Evolutionary conservation across 2,329 filamentous ascomycete species (phyloP).

Genomic region (Beauveria rudraprayagi): DNA sequence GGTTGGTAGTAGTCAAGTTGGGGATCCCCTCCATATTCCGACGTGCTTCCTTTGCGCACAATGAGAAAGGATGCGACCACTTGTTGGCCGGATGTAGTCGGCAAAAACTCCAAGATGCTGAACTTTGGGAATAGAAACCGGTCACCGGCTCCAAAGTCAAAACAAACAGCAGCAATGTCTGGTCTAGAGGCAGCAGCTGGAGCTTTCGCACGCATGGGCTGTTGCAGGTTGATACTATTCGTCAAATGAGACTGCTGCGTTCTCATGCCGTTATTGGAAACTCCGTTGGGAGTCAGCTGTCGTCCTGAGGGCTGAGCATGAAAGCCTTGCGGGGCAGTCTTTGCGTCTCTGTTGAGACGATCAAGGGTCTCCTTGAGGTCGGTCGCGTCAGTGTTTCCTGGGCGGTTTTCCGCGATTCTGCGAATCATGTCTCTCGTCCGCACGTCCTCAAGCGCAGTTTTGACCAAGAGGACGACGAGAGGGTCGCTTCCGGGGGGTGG

Average conservation of each 20-base stretch:
- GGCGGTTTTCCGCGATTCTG: slow-evolving; percentile 44
- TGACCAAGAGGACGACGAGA: slow-evolving; percentile 48
- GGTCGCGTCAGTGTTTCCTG: slow-evolving; percentile 43
- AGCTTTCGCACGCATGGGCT: slow-evolving; percentile 53
- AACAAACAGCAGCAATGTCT: slow-evolving; percentile 57
- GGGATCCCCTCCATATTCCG: slow-evolving; percentile 56
- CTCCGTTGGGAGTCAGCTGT: slow-evolving; percentile 23
- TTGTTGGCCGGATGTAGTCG: slow-evolving; percentile 42
- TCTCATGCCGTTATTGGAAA: slow-evolving; percentile 20
- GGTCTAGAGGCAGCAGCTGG: slow-evolving; percentile 46
- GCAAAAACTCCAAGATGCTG: slow-evolving; percentile 63
- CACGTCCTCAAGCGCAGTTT: slow-evolving; percentile 46
- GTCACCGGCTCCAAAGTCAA: slow-evolving; percentile 67
- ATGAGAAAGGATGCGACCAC: slow-evolving; percentile 71
- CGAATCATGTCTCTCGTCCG: slow-evolving; percentile 42
- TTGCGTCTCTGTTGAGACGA: slow-evolving; percentile 35
- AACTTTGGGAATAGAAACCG: slow-evolving; percentile 73
- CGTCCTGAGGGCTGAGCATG: slow-evolving; percentile 18
- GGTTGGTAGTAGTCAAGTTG: slow-evolving; percentile 68
- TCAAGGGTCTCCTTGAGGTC: slow-evolving; percentile 48
- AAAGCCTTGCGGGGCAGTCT: slow-evolving; percentile 25
- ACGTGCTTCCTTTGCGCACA: slow-evolving; percentile 61
- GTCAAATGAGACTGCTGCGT: slow-evolving; percentile 9
- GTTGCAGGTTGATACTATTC: slow-evolving; percentile 31
- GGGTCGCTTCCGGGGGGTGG: slow-evolving; percentile 48